These are phyloP conservation scores for Lophiotrema nucula DNA, from an alignment of 495 filamentous ascomycete species.

Conservation along the genomic window DNA sequence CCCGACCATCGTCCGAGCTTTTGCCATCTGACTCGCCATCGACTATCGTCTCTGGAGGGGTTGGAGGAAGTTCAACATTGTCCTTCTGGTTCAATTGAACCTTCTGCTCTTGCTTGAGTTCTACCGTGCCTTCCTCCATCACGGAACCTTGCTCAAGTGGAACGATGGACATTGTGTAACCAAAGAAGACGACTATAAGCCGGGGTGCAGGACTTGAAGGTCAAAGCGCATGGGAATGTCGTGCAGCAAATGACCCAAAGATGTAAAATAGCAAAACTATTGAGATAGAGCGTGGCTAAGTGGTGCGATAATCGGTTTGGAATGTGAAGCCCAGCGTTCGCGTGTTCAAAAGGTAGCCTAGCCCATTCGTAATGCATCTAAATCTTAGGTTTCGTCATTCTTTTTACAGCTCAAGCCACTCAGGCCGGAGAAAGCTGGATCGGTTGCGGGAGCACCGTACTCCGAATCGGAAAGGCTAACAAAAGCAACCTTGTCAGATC, in stretches of 20 bases:
- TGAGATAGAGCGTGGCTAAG: too few relatives aligned
- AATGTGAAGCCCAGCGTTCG: too few relatives aligned
- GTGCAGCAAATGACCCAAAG: neutral
- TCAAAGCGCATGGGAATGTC: neutral
- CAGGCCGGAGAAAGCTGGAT: constrained; percentile 26
- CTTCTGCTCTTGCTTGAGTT: neutral
- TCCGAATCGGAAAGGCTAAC: constrained; percentile 6
- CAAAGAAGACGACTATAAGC: neutral
- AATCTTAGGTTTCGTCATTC: constrained; percentile 22
- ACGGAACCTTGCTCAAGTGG: constrained; percentile 16
- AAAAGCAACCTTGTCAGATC: constrained; percentile 6
- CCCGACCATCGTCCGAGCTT: constrained; percentile 12
- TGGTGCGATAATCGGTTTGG: too few relatives aligned
- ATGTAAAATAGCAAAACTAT: too few relatives aligned
- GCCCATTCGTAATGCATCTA: neutral
- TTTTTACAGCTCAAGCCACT: constrained; percentile 21
- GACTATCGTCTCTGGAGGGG: constrained; percentile 31
- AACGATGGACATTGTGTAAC: neutral
- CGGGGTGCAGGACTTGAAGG: neutral
- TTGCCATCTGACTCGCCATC: constrained; percentile 27
- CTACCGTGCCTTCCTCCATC: constrained; percentile 1
- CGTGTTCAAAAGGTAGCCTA: neutral
- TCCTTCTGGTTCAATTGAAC: neutral
- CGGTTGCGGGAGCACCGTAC: neutral
- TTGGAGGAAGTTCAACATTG: constrained; percentile 22